Conservation (phyloP, 2,329 filamentous ascomycete genomes). For the Alternaria ethzedia region DNA sequence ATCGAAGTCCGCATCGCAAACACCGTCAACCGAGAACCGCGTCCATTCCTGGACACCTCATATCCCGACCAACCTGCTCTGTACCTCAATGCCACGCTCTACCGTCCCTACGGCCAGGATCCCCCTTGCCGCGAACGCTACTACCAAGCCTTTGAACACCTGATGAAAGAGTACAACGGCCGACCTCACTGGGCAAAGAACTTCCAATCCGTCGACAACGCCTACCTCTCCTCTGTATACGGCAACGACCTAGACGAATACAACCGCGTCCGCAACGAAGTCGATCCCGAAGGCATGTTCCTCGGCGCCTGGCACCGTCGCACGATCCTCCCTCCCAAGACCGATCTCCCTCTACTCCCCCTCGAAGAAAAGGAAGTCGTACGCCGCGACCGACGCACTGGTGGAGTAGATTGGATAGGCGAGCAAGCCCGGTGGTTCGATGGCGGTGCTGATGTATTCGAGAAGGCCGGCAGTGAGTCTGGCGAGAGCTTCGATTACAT, state of each 20-base stretch:
- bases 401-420: conserved; percentile 49
- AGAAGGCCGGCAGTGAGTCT: conserved; percentile 36
- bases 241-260: conserved; percentile 71
- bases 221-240: conserved; percentile 72
- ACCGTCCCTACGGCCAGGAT: conserved; percentile 79
- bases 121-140: conserved; percentile 78
- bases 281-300: conserved; percentile 85
- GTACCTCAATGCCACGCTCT: conserved; percentile 89
- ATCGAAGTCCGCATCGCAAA: conserved; percentile 89
- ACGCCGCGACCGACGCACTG: conserved; percentile 33
- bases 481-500: conserved; percentile 55
- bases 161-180: conserved; percentile 85
- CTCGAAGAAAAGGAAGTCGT: conserved; percentile 54
- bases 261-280: conserved; percentile 70
- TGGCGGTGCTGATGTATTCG: conserved; percentile 39
- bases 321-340: conserved; percentile 42
- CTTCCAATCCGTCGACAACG: conserved; percentile 66
- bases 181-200: conserved; percentile 95
- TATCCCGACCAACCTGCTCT: conserved; percentile 72
- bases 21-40: conserved; percentile 60
- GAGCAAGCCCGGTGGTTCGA: conserved; percentile 48
- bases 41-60: conserved; percentile 77
- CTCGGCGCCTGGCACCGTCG: conserved; percentile 87
- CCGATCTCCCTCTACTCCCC: conserved; percentile 39
- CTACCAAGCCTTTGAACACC: conserved; percentile 88